Evolutionary conservation across 208 protist genomes (phyloP).

Genomic region (Leishmania aethiopica): DNA sequence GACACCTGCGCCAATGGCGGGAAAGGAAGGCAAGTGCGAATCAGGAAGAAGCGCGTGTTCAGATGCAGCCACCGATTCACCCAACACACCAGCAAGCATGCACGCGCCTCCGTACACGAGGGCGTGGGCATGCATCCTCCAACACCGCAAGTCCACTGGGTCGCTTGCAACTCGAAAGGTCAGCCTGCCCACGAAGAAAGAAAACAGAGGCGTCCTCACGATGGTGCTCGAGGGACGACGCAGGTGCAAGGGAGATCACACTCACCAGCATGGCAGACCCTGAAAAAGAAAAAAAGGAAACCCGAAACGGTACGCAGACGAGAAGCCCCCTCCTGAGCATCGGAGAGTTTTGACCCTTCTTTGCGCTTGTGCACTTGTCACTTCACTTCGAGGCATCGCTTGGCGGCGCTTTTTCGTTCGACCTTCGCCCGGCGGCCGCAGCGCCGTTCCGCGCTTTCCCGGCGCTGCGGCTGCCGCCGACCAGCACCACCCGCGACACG

Average conservation of each 20-base stretch:
- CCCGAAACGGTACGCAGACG: background rate
- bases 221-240: background rate
- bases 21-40: background rate
- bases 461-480: conserved; percentile 7
- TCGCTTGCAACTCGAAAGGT: background rate
- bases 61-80: background rate
- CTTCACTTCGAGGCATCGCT: conserved; percentile 5
- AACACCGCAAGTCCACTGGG: background rate
- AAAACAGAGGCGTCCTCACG: background rate
- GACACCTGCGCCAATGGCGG: background rate
- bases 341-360: background rate
- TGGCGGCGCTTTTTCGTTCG: conserved; percentile 1
- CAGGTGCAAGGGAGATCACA: background rate
- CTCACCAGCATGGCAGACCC: background rate
- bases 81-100: background rate
- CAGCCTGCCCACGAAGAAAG: background rate
- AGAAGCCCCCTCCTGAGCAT: background rate
- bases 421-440: conserved; percentile 5
- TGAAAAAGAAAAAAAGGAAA: background rate
- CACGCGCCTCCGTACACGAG: background rate
- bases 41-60: background rate
- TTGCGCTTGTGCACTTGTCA: background rate
- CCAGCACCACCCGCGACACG: conserved; percentile 35
- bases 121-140: background rate
- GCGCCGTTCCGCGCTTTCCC: background rate